Base-by-base conservation (phyloP, 1,139 yeast species). In the Petasospora fabianii region DNA sequence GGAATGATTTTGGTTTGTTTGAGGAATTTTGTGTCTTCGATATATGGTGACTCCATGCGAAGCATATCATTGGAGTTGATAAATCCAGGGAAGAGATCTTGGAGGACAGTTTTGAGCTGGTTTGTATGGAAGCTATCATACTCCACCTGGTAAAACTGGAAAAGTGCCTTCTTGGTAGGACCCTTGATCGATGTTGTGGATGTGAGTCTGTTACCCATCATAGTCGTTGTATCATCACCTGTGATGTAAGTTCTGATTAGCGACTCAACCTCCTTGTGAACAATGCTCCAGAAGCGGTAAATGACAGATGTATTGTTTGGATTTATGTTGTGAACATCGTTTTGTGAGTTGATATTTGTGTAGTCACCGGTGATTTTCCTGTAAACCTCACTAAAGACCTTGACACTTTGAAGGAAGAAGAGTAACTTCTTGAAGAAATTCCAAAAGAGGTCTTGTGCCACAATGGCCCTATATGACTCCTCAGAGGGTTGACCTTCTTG, bases 381-480 rank as follows among this genome's bases (percentile, higher is more conserved):
- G 3, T 73, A 72, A 10, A 81, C 72, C 46, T 79, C 87, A 45
- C 68, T 67, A 3, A 87, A 69, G 1, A 82, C 79, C 36, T 83
- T 69, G 55, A 85, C 90, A 26, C 77, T 75, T 61, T 86, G 95
- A 19, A 86, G 60, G 6, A 84, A 79, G 16, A 79, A 71, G 39
- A 83, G 63, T 40, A 78, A 62, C 55, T 78, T 81, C 20, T 77
- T 66, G 52, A 84, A 86, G 9, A 85, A 67, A 2, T 78, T 70
- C 58, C 85, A 78, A 50, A 84, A 84, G 35, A 86, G 67, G 49
- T 84, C 90, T 49, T 80, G 78, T 31, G 86, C 65, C 0, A 85
- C 69, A 1, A 73, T 59, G 1, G 83, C 77, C 12, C 80, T 66
- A 18, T 75, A 61, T 45, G 80, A 84, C 24, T 50, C 54, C 30